Conservation (phyloP, 192 early-diverging fungal species). For the Oehlia diaphana region DNA sequence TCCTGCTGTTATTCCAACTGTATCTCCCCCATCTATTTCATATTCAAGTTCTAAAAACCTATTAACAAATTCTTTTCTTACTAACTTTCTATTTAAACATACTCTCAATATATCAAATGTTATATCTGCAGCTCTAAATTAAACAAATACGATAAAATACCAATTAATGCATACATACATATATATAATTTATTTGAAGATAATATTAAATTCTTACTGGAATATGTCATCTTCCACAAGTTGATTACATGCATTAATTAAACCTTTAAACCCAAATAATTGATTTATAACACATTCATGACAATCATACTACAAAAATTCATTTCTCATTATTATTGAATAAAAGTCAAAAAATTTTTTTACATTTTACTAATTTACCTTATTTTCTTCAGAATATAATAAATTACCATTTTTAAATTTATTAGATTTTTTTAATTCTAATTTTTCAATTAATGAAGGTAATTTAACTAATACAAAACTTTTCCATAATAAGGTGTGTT, state of each 20-base stretch:
- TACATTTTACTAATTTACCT: neutral
- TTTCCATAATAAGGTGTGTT: slow-evolving; percentile 24
- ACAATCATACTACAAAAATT: slow-evolving; percentile 10
- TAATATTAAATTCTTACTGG: neutral
- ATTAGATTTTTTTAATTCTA: slow-evolving; percentile 18
- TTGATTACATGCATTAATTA: slow-evolving; percentile 28
- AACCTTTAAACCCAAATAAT: slow-evolving; percentile 24
- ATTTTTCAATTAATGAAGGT: slow-evolving; percentile 25
- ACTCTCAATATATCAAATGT: slow-evolving; percentile 25
- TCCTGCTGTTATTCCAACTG: neutral
- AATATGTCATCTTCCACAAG: neutral
- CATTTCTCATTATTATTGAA: neutral
- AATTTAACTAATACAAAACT: slow-evolving; percentile 30
- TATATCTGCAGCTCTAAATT: slow-evolving; percentile 6
- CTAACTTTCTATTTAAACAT: slow-evolving; percentile 15
- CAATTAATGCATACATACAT: too few relatives aligned
- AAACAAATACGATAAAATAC: neutral
- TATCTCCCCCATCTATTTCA: too few relatives aligned
- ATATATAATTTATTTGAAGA: neutral
- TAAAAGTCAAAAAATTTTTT: neutral
- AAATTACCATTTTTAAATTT: neutral
- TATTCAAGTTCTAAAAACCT: slow-evolving; percentile 18
- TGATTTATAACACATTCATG: slow-evolving; percentile 30
- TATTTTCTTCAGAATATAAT: slow-evolving; percentile 10
- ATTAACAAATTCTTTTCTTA: slow-evolving; percentile 23